Conservation (phyloP, 2,329 filamentous ascomycete species). For the Xylogone sp. region DNA sequence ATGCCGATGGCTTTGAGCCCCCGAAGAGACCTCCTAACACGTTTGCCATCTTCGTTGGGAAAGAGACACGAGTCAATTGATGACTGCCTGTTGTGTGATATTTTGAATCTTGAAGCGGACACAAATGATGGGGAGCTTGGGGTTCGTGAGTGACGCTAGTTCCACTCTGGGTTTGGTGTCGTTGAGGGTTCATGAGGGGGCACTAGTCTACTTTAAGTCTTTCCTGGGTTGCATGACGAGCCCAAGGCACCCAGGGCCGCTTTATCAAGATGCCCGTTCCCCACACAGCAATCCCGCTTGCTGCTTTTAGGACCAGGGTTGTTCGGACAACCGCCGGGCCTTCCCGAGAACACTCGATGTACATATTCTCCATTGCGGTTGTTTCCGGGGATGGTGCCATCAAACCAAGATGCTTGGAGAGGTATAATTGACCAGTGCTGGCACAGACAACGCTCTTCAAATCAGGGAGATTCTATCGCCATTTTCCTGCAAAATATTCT, state of each 20-base stretch:
- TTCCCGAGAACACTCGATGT: not conserved
- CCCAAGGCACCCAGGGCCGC: too few species aligned
- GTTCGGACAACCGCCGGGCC: not conserved
- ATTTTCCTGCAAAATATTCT: not conserved
- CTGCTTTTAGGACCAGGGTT: not conserved
- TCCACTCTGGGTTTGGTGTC: too few species aligned
- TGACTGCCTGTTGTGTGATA: not conserved
- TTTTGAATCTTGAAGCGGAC: not conserved
- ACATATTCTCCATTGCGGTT: not conserved
- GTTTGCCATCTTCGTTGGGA: constrained; percentile 22
- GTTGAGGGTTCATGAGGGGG: not conserved
- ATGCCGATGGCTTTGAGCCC: constrained; percentile 57
- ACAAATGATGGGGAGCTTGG: not conserved
- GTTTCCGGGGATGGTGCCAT: not conserved
- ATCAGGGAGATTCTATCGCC: not conserved
- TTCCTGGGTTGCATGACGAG: too few species aligned
- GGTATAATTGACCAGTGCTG: not conserved
- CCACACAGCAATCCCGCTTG: not conserved
- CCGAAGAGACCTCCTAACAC: constrained; percentile 59
- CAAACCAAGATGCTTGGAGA: not conserved
- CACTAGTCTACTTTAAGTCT: not conserved
- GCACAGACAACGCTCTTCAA: not conserved
- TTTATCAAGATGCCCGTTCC: not conserved
- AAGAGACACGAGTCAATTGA: not conserved
- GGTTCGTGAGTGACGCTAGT: too few species aligned